Base-by-base conservation (phyloP, 2,329 filamentous ascomycete genomes). In the Apiospora sp. region DNA sequence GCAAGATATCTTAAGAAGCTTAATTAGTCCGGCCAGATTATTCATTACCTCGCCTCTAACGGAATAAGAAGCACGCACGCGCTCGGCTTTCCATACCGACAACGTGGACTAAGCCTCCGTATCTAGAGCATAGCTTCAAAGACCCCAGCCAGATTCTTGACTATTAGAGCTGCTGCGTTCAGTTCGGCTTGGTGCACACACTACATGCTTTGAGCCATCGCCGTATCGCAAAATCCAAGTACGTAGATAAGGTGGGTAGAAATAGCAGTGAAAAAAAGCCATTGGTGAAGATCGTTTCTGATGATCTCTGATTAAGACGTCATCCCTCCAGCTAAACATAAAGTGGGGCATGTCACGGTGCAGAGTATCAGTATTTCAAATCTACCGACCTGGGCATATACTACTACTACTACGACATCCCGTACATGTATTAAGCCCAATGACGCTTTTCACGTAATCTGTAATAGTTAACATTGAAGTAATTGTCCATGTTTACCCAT, bases 141-240 rank as follows among this genome's bases (percentile, higher is more conserved):
- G 90, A 91, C 34, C 87, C 93, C 27, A 85, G 84, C 75, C 90
- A 91, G 74, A 89, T 96, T 14, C 94, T 96, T 16, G 94, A 98
- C 64, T 93, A 97, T 80, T 99, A 95, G 94, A 96, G 95, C 82
- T 96, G 94, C 78, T 99, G 96, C 80, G 94, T 97, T 64, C 96
- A 98, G 81, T 99, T 99, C 83, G 92, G 94, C 73, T 87, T 99
- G 68, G 96, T 98, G 27, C 27, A 37, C 37, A 37, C 6, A 48
- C 8, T 22, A 13, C 48, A 51, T 27, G 49, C 12, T 48, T 48
- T n/a, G 7, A 49, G 10, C 7, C 22, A 22, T n/a, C 46, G 3
- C n/a, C 22, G 3, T 41, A 49, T n/a, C 7, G 22, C n/a, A n/a
- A 10, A 7, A 12, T 49, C 22, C 22, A 49, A 49, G 46, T n/a